These are phyloP conservation scores for Xylariaceae sp. DNA, from an alignment of 2,329 filamentous ascomycete species.

Conservation along the genomic window DNA sequence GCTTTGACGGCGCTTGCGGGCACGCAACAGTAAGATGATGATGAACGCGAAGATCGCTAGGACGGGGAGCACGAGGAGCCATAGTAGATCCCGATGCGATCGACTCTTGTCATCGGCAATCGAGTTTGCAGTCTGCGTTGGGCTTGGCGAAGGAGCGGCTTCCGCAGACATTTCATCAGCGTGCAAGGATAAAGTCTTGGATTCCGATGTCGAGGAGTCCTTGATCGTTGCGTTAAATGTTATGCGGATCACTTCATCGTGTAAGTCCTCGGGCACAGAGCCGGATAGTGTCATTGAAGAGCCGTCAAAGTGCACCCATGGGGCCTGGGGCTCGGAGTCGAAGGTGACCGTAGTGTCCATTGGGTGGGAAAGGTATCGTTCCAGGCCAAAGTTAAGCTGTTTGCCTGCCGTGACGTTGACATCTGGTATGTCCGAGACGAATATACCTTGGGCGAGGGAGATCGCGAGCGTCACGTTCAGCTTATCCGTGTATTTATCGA, in stretches of 20 bases:
- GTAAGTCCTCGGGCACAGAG: slow-evolving; percentile 15
- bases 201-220: slow-evolving; percentile 17
- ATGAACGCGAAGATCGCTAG: slow-evolving; percentile 16
- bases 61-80: slow-evolving; percentile 24
- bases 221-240: slow-evolving; percentile 21
- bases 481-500: slow-evolving; percentile 55
- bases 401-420: slow-evolving; percentile 24
- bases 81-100: slow-evolving; percentile 20
- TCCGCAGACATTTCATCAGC: slow-evolving; percentile 1
- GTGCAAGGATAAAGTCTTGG: slow-evolving; percentile 18
- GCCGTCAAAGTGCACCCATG: slow-evolving; percentile 29
- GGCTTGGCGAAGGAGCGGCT: slow-evolving; percentile 5
- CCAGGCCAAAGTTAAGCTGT: slow-evolving; percentile 27
- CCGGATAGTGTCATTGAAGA: slow-evolving; percentile 21
- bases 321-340: slow-evolving; percentile 16
- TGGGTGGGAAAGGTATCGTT: slow-evolving; percentile 22
- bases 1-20: slow-evolving; percentile 16
- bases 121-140: slow-evolving; percentile 6
- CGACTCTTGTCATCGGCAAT: slow-evolving; percentile 1
- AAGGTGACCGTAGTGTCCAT: slow-evolving; percentile 20
- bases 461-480: slow-evolving; percentile 51
- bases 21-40: slow-evolving; percentile 17
- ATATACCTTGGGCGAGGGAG: slow-evolving; percentile 17
- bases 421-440: slow-evolving; percentile 24
- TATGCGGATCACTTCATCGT: slow-evolving; percentile 10